phyloP scores from a whole-genome alignment of 2,329 filamentous ascomycete species.

The Exophiala bonariae region DNA sequence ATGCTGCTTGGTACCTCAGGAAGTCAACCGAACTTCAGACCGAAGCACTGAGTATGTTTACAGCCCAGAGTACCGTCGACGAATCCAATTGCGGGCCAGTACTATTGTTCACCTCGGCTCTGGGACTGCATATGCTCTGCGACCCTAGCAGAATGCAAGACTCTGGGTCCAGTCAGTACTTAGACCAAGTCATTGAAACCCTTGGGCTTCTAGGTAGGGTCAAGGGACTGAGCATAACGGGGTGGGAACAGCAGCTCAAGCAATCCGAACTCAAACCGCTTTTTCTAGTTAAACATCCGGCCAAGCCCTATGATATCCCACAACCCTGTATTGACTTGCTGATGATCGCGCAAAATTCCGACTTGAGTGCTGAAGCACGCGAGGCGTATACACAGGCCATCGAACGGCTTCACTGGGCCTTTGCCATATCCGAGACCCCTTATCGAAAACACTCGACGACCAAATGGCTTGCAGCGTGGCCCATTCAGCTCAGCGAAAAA shows the following conservation, averaged over 20 bases:
- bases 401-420: slow-evolving; percentile 17
- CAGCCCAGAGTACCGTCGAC: slow-evolving; percentile 7
- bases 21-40: slow-evolving; percentile 17
- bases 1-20: slow-evolving; percentile 8
- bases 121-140: slow-evolving; percentile 14
- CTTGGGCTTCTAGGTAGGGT: slow-evolving; percentile 16
- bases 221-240: slow-evolving; percentile 8
- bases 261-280: slow-evolving; percentile 10
- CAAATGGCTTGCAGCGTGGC: slow-evolving; percentile 14
- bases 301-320: slow-evolving; percentile 12
- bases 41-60: slow-evolving; percentile 15
- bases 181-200: slow-evolving; percentile 15
- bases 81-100: slow-evolving; percentile 15
- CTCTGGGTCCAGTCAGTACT: slow-evolving; percentile 10
- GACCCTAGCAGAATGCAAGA: slow-evolving; percentile 8
- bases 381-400: slow-evolving; percentile 15
- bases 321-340: slow-evolving; percentile 9
- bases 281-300: slow-evolving; percentile 4
- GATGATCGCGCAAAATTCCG: slow-evolving; percentile 3
- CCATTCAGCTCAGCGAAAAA: slow-evolving; percentile 19
- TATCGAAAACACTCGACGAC: slow-evolving; percentile 7
- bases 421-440: slow-evolving; percentile 7
- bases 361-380: slow-evolving; percentile 8
- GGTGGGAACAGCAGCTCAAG: slow-evolving; percentile 10
- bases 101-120: slow-evolving; percentile 15